Conservation (phyloP, 257 asterid species). For the Primulina huaijiensis region DNA sequence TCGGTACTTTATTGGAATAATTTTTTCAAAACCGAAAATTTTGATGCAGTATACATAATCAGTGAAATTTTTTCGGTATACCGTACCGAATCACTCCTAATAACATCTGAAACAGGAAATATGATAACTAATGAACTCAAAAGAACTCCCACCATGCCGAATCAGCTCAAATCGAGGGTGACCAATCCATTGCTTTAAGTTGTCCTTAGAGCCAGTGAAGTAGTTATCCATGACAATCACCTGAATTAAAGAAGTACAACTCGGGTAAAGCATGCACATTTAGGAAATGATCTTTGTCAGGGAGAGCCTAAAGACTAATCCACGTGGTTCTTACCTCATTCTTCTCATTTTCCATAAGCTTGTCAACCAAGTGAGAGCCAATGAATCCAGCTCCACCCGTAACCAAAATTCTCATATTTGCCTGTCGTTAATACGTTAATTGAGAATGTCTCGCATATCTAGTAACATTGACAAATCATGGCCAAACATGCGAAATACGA, state of each 20-base stretch:
- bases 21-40: no score
- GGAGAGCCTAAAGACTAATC: neutral
- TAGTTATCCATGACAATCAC: constrained; percentile 87
- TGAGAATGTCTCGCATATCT: neutral
- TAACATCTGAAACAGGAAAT: neutral
- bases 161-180: constrained; percentile 96
- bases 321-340: constrained; percentile 55
- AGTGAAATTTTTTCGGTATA: no score
- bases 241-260: constrained; percentile 31
- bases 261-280: neutral
- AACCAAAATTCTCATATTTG: constrained; percentile 84
- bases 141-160: constrained; percentile 62
- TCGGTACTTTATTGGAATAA: no score
- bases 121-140: neutral
- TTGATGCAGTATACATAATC: no score
- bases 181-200: constrained; percentile 84
- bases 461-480: neutral
- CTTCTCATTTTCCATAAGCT: constrained; percentile 81
- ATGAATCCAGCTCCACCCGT: constrained; percentile 99
- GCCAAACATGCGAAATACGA: neutral
- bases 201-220: constrained; percentile 91
- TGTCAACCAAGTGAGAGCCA: constrained; percentile 96
- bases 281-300: neutral
- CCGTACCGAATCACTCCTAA: no score
- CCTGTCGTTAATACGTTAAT: constrained; percentile 39